phyloP scores from a whole-genome alignment of 129 eudicot genomes.

The Centella asiatica region DNA sequence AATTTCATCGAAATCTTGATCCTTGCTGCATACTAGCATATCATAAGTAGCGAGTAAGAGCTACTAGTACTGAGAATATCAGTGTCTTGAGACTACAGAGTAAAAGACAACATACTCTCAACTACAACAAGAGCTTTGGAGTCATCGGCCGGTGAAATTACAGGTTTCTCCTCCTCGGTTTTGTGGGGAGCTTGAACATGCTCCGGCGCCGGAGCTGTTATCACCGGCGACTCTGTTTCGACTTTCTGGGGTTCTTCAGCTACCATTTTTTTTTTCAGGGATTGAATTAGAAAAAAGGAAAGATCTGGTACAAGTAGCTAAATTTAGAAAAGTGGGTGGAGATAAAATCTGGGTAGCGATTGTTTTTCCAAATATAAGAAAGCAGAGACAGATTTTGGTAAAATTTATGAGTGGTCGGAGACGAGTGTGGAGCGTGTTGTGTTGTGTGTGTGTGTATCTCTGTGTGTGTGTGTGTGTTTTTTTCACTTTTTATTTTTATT shows the following conservation, averaged over 20 bases:
- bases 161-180: constrained; percentile 27
- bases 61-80: background rate
- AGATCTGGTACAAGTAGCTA: background rate
- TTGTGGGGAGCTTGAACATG: constrained; percentile 22
- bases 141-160: constrained; percentile 20
- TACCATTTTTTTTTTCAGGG: constrained; percentile 25
- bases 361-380: background rate
- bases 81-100: background rate
- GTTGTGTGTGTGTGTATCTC: background rate
- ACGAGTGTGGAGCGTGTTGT: background rate
- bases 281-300: background rate
- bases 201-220: constrained; percentile 22
- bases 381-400: background rate
- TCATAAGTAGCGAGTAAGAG: background rate
- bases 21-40: background rate
- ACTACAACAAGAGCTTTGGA: constrained; percentile 27
- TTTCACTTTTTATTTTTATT: too few species aligned
- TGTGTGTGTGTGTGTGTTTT: background rate
- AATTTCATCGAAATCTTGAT: background rate
- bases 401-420: background rate
- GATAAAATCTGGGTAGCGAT: background rate
- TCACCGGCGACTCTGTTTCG: constrained; percentile 24
- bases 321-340: background rate
- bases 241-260: constrained; percentile 25
- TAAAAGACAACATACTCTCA: constrained; percentile 25